These are phyloP conservation scores for Yamadazyma philogaea DNA, from an alignment of 805 yeast genomes.

Conservation along the genomic window DNA sequence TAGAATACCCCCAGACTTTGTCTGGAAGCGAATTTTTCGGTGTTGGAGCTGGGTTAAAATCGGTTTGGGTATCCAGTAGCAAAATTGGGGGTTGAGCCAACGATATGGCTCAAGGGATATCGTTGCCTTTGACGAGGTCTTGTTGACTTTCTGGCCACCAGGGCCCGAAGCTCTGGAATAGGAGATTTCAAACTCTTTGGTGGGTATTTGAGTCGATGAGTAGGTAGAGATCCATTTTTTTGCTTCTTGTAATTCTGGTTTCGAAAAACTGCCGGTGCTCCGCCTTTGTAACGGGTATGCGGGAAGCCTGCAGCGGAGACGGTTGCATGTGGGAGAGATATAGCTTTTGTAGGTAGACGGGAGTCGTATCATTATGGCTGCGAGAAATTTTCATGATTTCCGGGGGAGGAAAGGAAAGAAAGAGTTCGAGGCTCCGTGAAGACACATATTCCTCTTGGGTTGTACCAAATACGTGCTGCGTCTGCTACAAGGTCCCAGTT, in stretches of 20 bases:
- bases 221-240: slow-evolving; percentile 42
- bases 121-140: slow-evolving; percentile 66
- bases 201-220: slow-evolving; percentile 39
- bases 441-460: too few relatives aligned
- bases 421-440: too few relatives aligned
- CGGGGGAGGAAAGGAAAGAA: too few relatives aligned
- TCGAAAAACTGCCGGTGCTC: too few relatives aligned
- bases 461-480: too few relatives aligned
- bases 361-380: slow-evolving; percentile 2
- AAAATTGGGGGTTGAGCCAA: slow-evolving; percentile 40
- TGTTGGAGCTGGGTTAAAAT: slow-evolving; percentile 40
- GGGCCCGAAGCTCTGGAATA: slow-evolving; percentile 74
- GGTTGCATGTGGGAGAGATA: not conserved
- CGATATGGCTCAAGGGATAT: slow-evolving; percentile 42
- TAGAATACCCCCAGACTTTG: slow-evolving; percentile 52
- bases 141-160: slow-evolving; percentile 87
- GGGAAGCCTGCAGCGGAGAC: not conserved
- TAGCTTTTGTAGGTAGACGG: not conserved
- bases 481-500: too few relatives aligned
- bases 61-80: slow-evolving; percentile 59
- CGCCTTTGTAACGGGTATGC: too few relatives aligned
- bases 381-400: not conserved
- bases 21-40: slow-evolving; percentile 49
- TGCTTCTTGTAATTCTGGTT: not conserved
- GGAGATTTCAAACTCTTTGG: slow-evolving; percentile 38